Base-by-base conservation (phyloP, 805 yeast species). In the Cephaloascus fragrans region DNA sequence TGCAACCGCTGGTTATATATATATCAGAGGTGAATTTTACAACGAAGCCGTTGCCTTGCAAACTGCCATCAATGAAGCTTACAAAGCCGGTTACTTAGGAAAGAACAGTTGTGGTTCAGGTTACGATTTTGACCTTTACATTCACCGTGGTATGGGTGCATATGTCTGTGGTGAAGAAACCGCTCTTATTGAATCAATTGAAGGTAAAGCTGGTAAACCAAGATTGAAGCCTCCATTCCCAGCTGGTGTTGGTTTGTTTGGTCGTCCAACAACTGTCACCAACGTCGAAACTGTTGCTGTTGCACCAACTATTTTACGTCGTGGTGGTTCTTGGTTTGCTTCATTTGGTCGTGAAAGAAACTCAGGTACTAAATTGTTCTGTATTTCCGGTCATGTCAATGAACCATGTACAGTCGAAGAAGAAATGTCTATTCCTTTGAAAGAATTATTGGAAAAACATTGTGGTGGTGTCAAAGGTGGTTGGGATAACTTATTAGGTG, bases 171-270 rank as follows among this genome's bases (percentile, higher is more conserved):
- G 95, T 52, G 95, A 86, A 64, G 95, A 86, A 64, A 86, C 95
- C 34, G 88, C 94, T 4, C 67, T 86, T 57, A 84, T 86, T 55
- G 95, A 86, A 67, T 80, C 89, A 3, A 68, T 86, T 39, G 95
- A 86, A 66, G 95, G 95, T 51, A 86, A 86, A 63, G 94, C 93
- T 41, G 95, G 95, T 48, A 86, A 86, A 64, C 95, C 95, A 49
- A 78, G 95, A 64, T 73, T 86, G 59, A 86, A 86, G 77, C 95
- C 95, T 29, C 95, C 95, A 47, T 86, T 86, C 75, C 95, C 95
- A 28, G 95, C 95, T 28, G 95, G 94, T 53, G 90, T 85, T 42
- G 95, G 95, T 52, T 69, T 86, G 40, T 86, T 83, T 50, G 95
- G 95, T 53, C 76, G 95, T 61, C 95, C 95, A 47, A 77, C 89